These are phyloP conservation scores for Senna siamea DNA, from an alignment of 306 rosid species.

Conservation along the genomic window DNA sequence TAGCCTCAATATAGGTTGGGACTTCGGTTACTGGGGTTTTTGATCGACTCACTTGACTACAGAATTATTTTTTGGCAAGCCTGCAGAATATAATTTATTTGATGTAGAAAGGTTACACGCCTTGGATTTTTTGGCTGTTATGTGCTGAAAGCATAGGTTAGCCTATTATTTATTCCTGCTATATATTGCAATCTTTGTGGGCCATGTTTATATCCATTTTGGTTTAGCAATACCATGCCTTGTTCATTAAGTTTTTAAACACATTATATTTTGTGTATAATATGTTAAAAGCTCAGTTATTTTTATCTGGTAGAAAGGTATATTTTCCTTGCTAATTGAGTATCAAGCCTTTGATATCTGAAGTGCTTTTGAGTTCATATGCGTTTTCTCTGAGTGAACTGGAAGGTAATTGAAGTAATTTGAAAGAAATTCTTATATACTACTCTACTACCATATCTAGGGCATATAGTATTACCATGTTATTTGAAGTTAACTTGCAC, in stretches of 20 bases:
- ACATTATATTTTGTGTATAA: constrained; percentile 26
- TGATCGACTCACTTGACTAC: constrained; percentile 39
- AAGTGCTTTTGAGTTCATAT: constrained; percentile 26
- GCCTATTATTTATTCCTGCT: constrained; percentile 22
- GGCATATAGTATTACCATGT: too few relatives aligned
- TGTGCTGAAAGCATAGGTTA: constrained; percentile 42
- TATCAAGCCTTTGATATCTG: constrained; percentile 30
- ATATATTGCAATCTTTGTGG: constrained; percentile 28
- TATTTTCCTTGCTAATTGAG: constrained; percentile 30
- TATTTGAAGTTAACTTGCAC: background rate
- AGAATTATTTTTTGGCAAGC: constrained; percentile 42
- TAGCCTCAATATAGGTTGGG: constrained; percentile 39
- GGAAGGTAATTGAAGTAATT: constrained; percentile 5
- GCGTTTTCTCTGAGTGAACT: constrained; percentile 8
- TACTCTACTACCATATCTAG: background rate
- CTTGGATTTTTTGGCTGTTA: constrained; percentile 43
- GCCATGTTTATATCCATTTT: constrained; percentile 34
- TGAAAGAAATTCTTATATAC: background rate
- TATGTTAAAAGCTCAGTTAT: background rate
- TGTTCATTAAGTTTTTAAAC: constrained; percentile 37
- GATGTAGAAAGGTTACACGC: constrained; percentile 40
- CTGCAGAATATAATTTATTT: constrained; percentile 42
- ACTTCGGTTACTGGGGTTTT: constrained; percentile 42
- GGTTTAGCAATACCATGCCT: constrained; percentile 19
- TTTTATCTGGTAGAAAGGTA: constrained; percentile 24